Evolutionary conservation across 345 rosid species (phyloP).

Genomic region (Moringa oleifera): DNA sequence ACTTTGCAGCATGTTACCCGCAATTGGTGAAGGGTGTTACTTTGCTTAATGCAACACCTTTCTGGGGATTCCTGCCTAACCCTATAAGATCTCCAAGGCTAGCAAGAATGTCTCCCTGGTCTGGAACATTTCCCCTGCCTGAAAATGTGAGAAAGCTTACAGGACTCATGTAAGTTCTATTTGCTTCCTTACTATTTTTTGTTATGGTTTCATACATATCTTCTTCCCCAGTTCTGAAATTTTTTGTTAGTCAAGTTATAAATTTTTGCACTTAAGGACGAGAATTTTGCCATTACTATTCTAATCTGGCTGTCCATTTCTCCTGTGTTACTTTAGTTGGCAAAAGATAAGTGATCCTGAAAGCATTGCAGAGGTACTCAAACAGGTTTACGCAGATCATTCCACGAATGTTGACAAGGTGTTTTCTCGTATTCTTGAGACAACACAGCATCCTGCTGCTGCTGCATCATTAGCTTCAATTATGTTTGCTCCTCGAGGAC

Average conservation of each 20-base stretch:
- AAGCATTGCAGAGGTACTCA: slow-evolving; percentile 76
- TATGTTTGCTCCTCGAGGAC: slow-evolving; percentile 85
- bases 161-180: slow-evolving; percentile 57
- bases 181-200: background rate
- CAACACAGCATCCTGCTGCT: slow-evolving; percentile 88
- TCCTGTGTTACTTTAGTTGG: slow-evolving; percentile 51
- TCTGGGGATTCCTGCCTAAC: slow-evolving; percentile 96
- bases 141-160: slow-evolving; percentile 63
- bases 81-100: slow-evolving; percentile 63
- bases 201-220: too few species aligned
- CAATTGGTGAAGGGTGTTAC: slow-evolving; percentile 86
- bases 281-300: background rate
- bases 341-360: slow-evolving; percentile 83
- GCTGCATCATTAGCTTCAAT: slow-evolving; percentile 92
- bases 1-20: slow-evolving; percentile 82
- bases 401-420: slow-evolving; percentile 78
- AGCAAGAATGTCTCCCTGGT: slow-evolving; percentile 76
- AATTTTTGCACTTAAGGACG: background rate
- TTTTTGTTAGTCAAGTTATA: too few species aligned
- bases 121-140: slow-evolving; percentile 94
- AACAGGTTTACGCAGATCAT: slow-evolving; percentile 90
- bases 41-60: slow-evolving; percentile 92
- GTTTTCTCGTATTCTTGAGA: slow-evolving; percentile 63
- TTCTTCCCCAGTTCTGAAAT: background rate
- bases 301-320: background rate